phyloP scores from a whole-genome alignment of 2,329 filamentous ascomycete genomes.

The Botrytis squamosa region DNA sequence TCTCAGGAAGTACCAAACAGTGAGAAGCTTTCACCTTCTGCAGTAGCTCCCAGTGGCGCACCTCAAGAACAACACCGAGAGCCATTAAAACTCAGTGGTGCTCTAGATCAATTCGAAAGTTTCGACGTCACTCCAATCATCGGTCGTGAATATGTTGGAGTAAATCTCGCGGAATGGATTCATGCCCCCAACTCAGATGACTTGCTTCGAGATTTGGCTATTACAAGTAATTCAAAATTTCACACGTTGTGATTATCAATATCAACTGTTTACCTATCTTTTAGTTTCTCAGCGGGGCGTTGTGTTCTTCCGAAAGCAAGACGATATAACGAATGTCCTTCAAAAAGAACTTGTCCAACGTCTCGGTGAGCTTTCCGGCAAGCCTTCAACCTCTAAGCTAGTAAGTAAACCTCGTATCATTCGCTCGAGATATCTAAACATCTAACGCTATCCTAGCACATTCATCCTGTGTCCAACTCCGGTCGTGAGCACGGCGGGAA shows the following conservation, averaged over 20 bases:
- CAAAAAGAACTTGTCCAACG: conserved; percentile 65
- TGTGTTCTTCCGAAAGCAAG: conserved; percentile 67
- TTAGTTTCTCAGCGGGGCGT: conserved; percentile 67
- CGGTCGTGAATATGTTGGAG: conserved; percentile 45
- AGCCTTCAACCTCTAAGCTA: conserved; percentile 53
- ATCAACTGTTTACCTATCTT: conserved; percentile 6
- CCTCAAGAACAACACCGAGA: conserved; percentile 27
- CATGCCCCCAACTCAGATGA: conserved; percentile 48
- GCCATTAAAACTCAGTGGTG: conserved; percentile 36
- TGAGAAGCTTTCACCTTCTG: conserved; percentile 28
- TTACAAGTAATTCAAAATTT: conserved; percentile 41
- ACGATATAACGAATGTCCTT: conserved; percentile 58
- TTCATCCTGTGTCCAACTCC: conserved; percentile 58
- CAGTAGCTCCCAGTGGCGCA: conserved; percentile 24
- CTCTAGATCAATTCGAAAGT: conserved; percentile 34
- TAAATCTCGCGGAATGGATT: conserved; percentile 48
- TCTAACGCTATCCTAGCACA: conserved; percentile 44
- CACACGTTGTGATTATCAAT: conserved; percentile 3
- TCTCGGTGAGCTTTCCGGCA: conserved; percentile 58
- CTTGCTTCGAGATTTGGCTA: conserved; percentile 50
- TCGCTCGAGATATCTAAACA: neutral
- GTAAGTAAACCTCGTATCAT: neutral
- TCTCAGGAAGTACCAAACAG: neutral
- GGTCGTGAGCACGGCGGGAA: conserved; percentile 51
- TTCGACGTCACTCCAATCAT: conserved; percentile 48